phyloP scores from a whole-genome alignment of 2,329 filamentous ascomycete genomes.

The Talaromyces amestolkiae region DNA sequence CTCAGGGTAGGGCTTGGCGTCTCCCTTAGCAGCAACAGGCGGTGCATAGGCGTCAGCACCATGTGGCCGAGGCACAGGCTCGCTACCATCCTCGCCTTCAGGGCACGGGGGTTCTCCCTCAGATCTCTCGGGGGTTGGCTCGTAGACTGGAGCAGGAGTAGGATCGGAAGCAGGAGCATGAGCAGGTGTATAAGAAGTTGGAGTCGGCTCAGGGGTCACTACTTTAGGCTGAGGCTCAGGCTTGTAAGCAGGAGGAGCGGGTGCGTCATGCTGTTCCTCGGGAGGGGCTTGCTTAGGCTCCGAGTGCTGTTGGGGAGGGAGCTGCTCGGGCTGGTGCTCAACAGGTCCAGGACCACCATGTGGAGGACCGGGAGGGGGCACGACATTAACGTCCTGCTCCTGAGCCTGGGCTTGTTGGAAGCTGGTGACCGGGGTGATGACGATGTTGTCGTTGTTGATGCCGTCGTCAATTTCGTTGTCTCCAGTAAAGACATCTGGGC shows the following conservation, averaged over 20 bases:
- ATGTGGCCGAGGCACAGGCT: neutral
- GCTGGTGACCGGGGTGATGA: constrained; percentile 13
- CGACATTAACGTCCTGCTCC: constrained; percentile 5
- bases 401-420: neutral
- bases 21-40: neutral
- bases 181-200: neutral
- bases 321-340: neutral
- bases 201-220: neutral
- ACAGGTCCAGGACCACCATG: constrained; percentile 1
- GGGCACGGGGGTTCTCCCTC: constrained; percentile 4
- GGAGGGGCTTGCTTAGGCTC: constrained; percentile 14
- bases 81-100: constrained; percentile 6
- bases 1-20: neutral
- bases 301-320: constrained; percentile 14
- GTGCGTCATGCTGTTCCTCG: neutral
- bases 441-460: constrained; percentile 17
- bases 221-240: neutral
- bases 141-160: neutral
- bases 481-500: constrained; percentile 2
- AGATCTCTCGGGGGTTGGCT: neutral
- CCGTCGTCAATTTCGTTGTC: constrained; percentile 13
- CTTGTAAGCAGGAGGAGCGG: neutral
- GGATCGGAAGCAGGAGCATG: neutral
- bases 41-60: neutral
- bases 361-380: neutral